Evolutionary conservation across 768 basidiomycete genomes (phyloP).

Genomic region (Gelatoporia subvermispora): DNA sequence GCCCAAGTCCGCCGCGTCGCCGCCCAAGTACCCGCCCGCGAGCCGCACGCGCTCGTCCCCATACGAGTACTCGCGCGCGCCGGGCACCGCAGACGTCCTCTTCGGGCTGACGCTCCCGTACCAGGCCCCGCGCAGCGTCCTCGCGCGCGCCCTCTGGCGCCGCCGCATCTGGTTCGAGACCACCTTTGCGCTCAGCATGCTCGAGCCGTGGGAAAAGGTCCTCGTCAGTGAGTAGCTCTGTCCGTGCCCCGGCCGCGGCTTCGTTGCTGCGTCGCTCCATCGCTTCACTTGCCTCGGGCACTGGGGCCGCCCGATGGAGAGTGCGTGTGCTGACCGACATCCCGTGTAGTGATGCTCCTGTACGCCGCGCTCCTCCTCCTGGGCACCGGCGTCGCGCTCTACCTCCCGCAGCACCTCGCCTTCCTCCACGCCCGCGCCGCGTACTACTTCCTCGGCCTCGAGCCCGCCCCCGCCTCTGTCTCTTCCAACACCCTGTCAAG

Average conservation of each 20-base stretch:
- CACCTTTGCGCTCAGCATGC: constrained; percentile 57
- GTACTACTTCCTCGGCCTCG: constrained; percentile 62
- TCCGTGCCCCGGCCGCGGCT: background rate
- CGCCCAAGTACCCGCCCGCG: constrained; percentile 13
- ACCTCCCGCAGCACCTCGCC: constrained; percentile 53
- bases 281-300: background rate
- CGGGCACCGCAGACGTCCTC: constrained; percentile 12
- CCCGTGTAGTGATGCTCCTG: constrained; percentile 37
- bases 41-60: constrained; percentile 3
- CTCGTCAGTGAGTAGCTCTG: constrained; percentile 43
- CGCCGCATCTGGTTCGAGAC: constrained; percentile 52
- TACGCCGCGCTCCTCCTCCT: constrained; percentile 39
- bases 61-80: constrained; percentile 16
- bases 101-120: constrained; percentile 23
- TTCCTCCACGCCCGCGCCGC: constrained; percentile 47
- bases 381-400: constrained; percentile 45
- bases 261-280: background rate
- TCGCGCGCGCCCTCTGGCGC: constrained; percentile 39
- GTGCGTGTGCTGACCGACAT: no score
- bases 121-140: constrained; percentile 17
- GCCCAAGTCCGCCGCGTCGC: constrained; percentile 49
- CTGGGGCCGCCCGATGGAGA: background rate
- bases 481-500: background rate
- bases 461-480: constrained; percentile 19
- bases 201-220: constrained; percentile 67